Conservation (phyloP, 805 yeast species). For the Wickerhamomyces xylosicus region DNA sequence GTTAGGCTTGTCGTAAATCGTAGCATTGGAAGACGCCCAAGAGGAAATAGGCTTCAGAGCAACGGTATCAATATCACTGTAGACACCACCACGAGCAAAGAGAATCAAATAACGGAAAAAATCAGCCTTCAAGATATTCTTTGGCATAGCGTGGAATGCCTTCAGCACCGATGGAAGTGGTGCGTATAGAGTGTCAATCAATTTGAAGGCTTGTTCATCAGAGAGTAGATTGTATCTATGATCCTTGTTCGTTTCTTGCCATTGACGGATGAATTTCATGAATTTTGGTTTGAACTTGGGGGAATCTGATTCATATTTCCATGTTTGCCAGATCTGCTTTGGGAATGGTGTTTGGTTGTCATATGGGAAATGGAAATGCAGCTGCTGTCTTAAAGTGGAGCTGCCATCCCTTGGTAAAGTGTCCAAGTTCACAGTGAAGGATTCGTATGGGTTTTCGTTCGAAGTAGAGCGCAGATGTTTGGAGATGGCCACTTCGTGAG, state of each 20-base stretch:
- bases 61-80: slow-evolving; percentile 83
- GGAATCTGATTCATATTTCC: slow-evolving; percentile 63
- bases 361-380: slow-evolving; percentile 69
- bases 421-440: too few species aligned
- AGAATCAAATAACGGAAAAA: slow-evolving; percentile 83
- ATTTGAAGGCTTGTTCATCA: slow-evolving; percentile 53
- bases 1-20: slow-evolving; percentile 10
- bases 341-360: slow-evolving; percentile 58
- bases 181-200: slow-evolving; percentile 45
- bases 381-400: slow-evolving; percentile 39
- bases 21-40: slow-evolving; percentile 56
- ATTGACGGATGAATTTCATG: slow-evolving; percentile 39
- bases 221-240: slow-evolving; percentile 65
- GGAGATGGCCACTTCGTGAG: too few species aligned
- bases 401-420: too few species aligned
- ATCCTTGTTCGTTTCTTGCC: slow-evolving; percentile 55
- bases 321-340: slow-evolving; percentile 84
- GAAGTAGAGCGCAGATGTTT: too few species aligned
- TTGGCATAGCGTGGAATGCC: slow-evolving; percentile 74
- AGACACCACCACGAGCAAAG: slow-evolving; percentile 87
- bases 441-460: too few species aligned
- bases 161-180: slow-evolving; percentile 67
- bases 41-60: slow-evolving; percentile 58
- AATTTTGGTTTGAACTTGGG: slow-evolving; percentile 45
- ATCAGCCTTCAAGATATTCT: slow-evolving; percentile 79